Percentiles rank a stretch among this genome's conserved stretches.
Evolutionary conservation across 1,139 yeast genomes (phyloP).

Genomic region (Geotrichum histeridarum): DNA sequence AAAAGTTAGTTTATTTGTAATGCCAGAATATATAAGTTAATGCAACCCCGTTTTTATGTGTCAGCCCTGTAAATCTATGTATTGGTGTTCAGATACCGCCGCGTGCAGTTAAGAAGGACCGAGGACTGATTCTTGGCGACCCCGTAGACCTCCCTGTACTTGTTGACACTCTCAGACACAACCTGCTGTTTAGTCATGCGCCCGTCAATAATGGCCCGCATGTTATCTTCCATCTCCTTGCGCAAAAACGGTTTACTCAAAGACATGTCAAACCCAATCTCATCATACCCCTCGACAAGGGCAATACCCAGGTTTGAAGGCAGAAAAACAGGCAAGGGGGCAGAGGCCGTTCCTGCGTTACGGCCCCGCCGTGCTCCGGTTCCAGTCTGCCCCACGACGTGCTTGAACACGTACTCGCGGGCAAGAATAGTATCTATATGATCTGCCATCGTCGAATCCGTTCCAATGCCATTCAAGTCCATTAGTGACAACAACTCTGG

Average conservation of each 20-base stretch:
- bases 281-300: constrained; percentile 81
- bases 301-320: constrained; percentile 88
- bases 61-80: neutral
- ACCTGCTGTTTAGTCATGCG: constrained; percentile 50
- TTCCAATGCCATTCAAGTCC: constrained; percentile 97
- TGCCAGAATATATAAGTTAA: neutral
- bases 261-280: constrained; percentile 65
- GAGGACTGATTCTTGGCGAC: constrained; percentile 32
- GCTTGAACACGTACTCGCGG: constrained; percentile 61
- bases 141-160: constrained; percentile 51
- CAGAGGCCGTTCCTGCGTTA: constrained; percentile 22
- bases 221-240: constrained; percentile 62
- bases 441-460: constrained; percentile 98
- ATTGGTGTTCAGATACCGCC: constrained; percentile 9
- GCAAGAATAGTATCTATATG: constrained; percentile 77
- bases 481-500: constrained; percentile 84
- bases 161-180: constrained; percentile 48
- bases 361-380: constrained; percentile 5
- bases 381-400: constrained; percentile 11
- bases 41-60: neutral
- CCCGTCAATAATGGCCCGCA: constrained; percentile 69
- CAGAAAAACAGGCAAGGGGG: constrained; percentile 38
- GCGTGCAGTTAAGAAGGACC: constrained; percentile 17
- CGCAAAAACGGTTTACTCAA: constrained; percentile 86
- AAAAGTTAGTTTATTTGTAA: neutral